Evolutionary conservation across 108 stramenopile genomes (phyloP), one percentile per base, ranked within the genome.

Genomic region (Nannochloropsis gaditana): DNA sequence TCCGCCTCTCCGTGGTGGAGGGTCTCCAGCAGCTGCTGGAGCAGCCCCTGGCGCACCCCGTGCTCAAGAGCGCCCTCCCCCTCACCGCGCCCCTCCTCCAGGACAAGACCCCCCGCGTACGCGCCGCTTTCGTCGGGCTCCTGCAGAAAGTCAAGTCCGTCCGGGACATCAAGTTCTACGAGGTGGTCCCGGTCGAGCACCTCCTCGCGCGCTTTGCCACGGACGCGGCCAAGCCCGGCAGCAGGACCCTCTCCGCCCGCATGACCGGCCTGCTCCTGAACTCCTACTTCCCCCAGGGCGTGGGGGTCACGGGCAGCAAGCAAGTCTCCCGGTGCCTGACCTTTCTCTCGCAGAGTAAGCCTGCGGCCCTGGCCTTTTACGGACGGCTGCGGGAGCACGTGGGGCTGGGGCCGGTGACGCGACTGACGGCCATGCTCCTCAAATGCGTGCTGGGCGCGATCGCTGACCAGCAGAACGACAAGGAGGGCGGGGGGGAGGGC

Each of bases 101-200:
- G 87, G 98, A 99, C 93, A 94, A 92, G 85, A 85, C 92, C 41
- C 94, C 95, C 90, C 93, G 87, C 79, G 98, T 97, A 0, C 93
- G 96, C 8, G 84, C 93, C 10, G 94, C 94, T 21, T 92, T 95
- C 43, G 94, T 96, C 9, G 87, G 86, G 84, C 84, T 99, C 91
- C 93, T 99, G n/a, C 84, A 91, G 21, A 84, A 87, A 42, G 92
- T 97, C 44, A 97, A 97, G 86, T 85, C 89, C 79, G 86, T 94
- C 0, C 88, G 90, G 6, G 93, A 92, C 2, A 94, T 99, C 84
- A 93, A 94, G 50, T 97, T 95, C 85, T 97, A 95, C 90, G 95
- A 99, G 83, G 93, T 97, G 8, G 97, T 97, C 9, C 93, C 94
- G 5, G 94, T 94, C 21, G 91, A 94, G 43, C 93, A 96, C 90